Conservation (phyloP, 2,329 filamentous ascomycete species). For the Parascedosporium putredinis region DNA sequence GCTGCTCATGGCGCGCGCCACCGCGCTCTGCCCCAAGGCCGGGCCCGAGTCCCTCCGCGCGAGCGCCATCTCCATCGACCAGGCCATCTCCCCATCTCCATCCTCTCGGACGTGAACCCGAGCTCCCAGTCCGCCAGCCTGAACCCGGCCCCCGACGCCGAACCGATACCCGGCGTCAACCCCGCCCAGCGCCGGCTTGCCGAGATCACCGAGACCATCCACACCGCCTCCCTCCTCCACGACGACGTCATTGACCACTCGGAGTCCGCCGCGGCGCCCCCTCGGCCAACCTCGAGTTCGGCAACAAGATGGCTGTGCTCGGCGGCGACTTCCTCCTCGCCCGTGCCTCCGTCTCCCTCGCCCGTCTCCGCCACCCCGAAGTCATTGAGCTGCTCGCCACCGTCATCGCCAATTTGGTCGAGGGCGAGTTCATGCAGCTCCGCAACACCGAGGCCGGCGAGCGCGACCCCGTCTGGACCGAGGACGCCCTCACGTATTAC, state of each 20-base stretch:
- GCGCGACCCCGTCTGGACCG: conserved; percentile 70
- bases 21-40: conserved; percentile 61
- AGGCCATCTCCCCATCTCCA: conserved; percentile 42
- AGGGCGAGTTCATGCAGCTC: conserved; percentile 99
- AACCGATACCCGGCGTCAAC: conserved; percentile 57
- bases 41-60: conserved; percentile 13
- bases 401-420: conserved; percentile 93
- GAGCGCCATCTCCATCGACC: conserved; percentile 38
- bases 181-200: conserved; percentile 88
- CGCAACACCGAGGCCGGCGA: conserved; percentile 93
- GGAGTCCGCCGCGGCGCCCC: conserved; percentile 71
- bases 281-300: conserved; percentile 89
- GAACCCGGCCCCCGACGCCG: conserved; percentile 28
- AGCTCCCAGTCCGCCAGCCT: conserved; percentile 14
- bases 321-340: conserved; percentile 95
- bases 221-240: conserved; percentile 91
- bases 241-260: conserved; percentile 98
- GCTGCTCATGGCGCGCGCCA: conserved; percentile 90
- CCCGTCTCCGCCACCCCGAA: conserved; percentile 81
- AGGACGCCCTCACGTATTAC: conserved; percentile 86
- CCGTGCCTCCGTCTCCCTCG: conserved; percentile 84
- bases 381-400: conserved; percentile 91
- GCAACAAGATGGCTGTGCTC: conserved; percentile 98
- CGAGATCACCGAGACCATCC: conserved; percentile 95
- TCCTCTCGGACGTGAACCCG: conserved; percentile 76